Evolutionary conservation across 768 basidiomycete species (phyloP).

Genomic region (Termitomyces sp.): DNA sequence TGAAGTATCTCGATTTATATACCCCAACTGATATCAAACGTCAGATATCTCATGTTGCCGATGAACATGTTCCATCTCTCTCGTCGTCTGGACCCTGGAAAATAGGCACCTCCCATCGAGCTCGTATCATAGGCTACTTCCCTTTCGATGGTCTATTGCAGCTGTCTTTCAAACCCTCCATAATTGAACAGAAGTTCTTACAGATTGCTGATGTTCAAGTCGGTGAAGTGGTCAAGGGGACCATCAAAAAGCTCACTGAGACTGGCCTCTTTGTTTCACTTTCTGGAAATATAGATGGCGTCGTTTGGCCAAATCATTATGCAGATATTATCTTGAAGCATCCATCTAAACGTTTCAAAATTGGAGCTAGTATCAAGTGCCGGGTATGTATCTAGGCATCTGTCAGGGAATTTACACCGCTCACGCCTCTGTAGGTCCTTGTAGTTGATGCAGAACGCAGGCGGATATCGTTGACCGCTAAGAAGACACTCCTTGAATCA

Average conservation of each 20-base stretch:
- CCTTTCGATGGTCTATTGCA: slow-evolving; percentile 85
- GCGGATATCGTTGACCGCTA: slow-evolving; percentile 83
- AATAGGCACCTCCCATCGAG: slow-evolving; percentile 72
- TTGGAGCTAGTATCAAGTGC: slow-evolving; percentile 79
- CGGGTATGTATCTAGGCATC: slow-evolving; percentile 46
- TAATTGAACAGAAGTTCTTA: slow-evolving; percentile 84
- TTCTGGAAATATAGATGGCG: slow-evolving; percentile 84
- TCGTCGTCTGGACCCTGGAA: slow-evolving; percentile 80
- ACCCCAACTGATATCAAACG: slow-evolving; percentile 5
- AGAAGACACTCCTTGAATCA: slow-evolving; percentile 86
- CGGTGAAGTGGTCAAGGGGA: slow-evolving; percentile 84
- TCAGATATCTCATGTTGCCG: slow-evolving; percentile 92
- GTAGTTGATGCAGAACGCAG: slow-evolving; percentile 78
- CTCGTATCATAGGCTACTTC: slow-evolving; percentile 84
- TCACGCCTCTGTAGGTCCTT: slow-evolving; percentile 53
- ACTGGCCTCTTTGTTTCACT: slow-evolving; percentile 82
- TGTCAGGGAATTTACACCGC: background rate
- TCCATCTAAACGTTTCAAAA: slow-evolving; percentile 87
- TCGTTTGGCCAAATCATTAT: slow-evolving; percentile 93
- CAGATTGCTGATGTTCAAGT: slow-evolving; percentile 79
- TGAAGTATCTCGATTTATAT: slow-evolving; percentile 4
- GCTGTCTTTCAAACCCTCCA: slow-evolving; percentile 77
- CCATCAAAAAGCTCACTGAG: slow-evolving; percentile 80
- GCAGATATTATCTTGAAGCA: slow-evolving; percentile 95
- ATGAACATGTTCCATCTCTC: slow-evolving; percentile 84